These are phyloP conservation scores for Fusarium redolens DNA, from an alignment of 2,329 filamentous ascomycete species.

Conservation along the genomic window DNA sequence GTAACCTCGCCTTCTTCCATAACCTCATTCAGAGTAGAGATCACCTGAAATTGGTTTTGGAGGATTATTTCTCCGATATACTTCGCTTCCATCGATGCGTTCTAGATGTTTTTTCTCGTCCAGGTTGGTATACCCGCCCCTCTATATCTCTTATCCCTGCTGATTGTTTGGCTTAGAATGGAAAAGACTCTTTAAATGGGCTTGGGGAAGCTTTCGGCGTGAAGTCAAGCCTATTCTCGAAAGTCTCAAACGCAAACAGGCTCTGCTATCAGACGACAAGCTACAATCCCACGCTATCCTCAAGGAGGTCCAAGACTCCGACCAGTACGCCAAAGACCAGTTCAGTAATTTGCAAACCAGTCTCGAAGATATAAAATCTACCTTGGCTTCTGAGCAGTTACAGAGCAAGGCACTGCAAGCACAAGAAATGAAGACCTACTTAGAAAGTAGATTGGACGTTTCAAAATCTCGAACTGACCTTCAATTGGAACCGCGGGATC, in stretches of 20 bases:
- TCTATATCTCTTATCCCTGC: fast-evolving
- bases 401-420: fast-evolving
- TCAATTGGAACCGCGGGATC: fast-evolving
- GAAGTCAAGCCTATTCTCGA: background rate
- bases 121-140: fast-evolving
- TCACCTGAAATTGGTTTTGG: fast-evolving
- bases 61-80: background rate
- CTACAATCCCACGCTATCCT: background rate
- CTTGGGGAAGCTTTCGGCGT: fast-evolving
- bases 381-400: fast-evolving
- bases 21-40: background rate
- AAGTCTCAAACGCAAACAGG: background rate
- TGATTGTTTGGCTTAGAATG: fast-evolving
- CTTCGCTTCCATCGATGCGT: background rate
- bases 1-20: background rate
- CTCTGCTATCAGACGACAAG: background rate
- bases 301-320: background rate
- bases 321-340: fast-evolving
- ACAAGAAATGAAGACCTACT: background rate
- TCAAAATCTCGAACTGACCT: fast-evolving
- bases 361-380: background rate
- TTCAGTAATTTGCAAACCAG: fast-evolving
- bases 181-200: fast-evolving
- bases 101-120: background rate
- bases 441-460: background rate